A percentile compares a stretch with the other conserved stretches of the same genome.
These are phyloP conservation scores for Phytopythium delawarense DNA, from an alignment of 352 stramenopile genomes.

Conservation along the genomic window DNA sequence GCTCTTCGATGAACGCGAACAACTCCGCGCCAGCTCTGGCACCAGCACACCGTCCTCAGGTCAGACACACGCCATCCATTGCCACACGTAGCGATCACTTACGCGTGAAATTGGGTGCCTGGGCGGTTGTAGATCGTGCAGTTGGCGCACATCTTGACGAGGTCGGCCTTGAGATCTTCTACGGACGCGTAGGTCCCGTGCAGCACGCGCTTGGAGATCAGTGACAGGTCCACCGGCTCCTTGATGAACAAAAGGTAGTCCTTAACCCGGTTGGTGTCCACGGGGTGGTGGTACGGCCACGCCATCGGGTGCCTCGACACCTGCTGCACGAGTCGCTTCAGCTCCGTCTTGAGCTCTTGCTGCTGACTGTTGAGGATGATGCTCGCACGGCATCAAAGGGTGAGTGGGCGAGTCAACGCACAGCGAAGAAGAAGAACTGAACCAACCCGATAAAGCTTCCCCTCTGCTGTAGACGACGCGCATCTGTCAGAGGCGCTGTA, in stretches of 20 bases:
- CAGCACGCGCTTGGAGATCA: constrained; percentile 82
- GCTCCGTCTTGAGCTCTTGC: constrained; percentile 48
- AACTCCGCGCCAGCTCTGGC: constrained; percentile 69
- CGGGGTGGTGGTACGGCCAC: constrained; percentile 97
- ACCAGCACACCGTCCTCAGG: neutral
- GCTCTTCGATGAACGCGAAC: constrained; percentile 60
- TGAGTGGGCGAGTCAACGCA: neutral
- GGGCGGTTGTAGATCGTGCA: constrained; percentile 96
- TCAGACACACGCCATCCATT: neutral
- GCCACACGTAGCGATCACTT: constrained; percentile 18
- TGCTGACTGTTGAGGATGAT: neutral
- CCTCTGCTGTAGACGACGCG: too few species aligned
- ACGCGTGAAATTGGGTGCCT: constrained; percentile 95
- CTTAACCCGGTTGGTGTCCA: constrained; percentile 91
- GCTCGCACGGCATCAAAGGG: neutral
- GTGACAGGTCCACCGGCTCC: constrained; percentile 88
- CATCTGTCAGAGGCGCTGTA: too few species aligned
- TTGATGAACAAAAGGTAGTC: constrained; percentile 98
- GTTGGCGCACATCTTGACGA: constrained; percentile 97
- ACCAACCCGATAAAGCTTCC: neutral
- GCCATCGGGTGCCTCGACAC: constrained; percentile 92
- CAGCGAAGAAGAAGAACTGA: neutral
- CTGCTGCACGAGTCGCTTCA: constrained; percentile 86
- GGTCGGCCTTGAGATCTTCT: constrained; percentile 89
- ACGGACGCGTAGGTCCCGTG: constrained; percentile 88